phyloP scores from a whole-genome alignment of 148 eudicot genomes.

The Nepenthes mirabilis region DNA sequence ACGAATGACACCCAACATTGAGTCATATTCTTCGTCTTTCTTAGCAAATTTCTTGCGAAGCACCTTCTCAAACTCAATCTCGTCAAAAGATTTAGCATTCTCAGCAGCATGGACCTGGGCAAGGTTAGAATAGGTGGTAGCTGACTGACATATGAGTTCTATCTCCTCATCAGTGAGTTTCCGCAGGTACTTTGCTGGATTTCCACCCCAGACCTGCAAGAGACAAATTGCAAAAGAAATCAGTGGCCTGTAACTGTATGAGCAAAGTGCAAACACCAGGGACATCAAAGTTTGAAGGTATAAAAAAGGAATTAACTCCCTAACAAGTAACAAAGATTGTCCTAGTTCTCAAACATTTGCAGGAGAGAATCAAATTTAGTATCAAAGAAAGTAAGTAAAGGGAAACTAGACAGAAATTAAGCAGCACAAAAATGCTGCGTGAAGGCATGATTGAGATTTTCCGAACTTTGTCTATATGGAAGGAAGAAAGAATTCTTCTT shows the following conservation, averaged over 20 bases:
- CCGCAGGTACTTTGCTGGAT: constrained; percentile 59
- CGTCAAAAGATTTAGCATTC: constrained; percentile 48
- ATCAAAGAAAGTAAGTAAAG: too few relatives aligned
- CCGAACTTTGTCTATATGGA: too few relatives aligned
- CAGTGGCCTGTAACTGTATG: background rate
- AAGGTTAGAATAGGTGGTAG: constrained; percentile 37
- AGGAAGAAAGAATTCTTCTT: too few relatives aligned
- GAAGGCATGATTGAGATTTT: too few relatives aligned
- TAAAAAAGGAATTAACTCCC: too few relatives aligned
- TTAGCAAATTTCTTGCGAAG: constrained; percentile 49
- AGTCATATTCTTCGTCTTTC: constrained; percentile 43
- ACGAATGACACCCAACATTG: constrained; percentile 46
- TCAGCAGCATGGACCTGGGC: constrained; percentile 60
- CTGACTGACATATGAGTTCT: constrained; percentile 47
- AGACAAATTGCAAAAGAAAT: background rate
- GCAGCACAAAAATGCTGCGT: too few relatives aligned
- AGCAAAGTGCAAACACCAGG: background rate
- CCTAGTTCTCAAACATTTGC: too few relatives aligned
- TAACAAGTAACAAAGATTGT: too few relatives aligned
- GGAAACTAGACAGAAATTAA: too few relatives aligned
- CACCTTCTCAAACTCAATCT: constrained; percentile 54
- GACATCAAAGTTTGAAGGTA: too few relatives aligned
- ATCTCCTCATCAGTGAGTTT: constrained; percentile 56
- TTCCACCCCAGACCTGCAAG: constrained; percentile 60
- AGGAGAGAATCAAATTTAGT: too few relatives aligned